Conservation (phyloP, 768 basidiomycete genomes). For the Pisolithus marmoratus region DNA sequence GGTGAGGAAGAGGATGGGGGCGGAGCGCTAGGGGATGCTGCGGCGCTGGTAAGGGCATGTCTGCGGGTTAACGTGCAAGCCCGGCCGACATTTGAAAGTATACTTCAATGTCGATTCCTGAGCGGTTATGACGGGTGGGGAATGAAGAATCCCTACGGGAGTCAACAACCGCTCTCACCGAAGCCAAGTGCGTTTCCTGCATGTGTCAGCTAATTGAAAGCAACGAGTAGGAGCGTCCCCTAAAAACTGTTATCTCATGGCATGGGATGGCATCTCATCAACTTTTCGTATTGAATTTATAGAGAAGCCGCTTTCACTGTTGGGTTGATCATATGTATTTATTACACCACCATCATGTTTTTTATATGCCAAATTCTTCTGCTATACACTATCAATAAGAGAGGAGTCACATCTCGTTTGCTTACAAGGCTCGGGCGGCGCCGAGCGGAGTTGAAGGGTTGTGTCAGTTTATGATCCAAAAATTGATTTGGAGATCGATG, state of each 20-base stretch:
- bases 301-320: neutral
- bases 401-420: neutral
- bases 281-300: neutral
- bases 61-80: conserved; percentile 71
- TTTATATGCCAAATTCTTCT: no score
- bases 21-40: conserved; percentile 78
- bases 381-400: no score
- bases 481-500: conserved; percentile 61
- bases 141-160: conserved; percentile 27
- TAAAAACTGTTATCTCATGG: conserved; percentile 3
- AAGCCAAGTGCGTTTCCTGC: conserved; percentile 30
- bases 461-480: conserved; percentile 44
- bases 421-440: conserved; percentile 13
- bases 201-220: conserved; percentile 17
- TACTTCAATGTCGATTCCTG: conserved; percentile 78
- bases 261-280: neutral
- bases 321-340: conserved; percentile 6
- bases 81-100: conserved; percentile 81
- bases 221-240: conserved; percentile 11
- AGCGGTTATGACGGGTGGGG: conserved; percentile 75
- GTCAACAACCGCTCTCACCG: conserved; percentile 15
- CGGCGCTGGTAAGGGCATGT: conserved; percentile 78
- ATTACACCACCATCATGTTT: conserved; percentile 6
- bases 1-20: conserved; percentile 82
- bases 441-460: conserved; percentile 38